Base-by-base conservation (phyloP, 768 basidiomycete genomes). In the Exidia glandulosa region DNA sequence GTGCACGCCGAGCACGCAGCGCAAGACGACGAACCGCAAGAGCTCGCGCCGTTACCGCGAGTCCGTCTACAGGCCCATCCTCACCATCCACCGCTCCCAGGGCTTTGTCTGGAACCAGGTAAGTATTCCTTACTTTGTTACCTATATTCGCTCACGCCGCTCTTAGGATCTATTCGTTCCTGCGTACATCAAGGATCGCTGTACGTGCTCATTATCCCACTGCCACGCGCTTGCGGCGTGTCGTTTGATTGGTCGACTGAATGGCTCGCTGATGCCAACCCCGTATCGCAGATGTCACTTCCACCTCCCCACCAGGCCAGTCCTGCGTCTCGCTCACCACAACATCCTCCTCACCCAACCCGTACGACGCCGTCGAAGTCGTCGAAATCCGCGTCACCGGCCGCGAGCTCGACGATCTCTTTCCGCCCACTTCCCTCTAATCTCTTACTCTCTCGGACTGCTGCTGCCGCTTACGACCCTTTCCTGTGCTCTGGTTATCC, bases 101-200 rank as follows among this genome's bases (percentile, higher is more conserved):
- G 90, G 90, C 13, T 92, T 92, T 66, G 90, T 92, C 1, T 92
- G 90, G 90, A 92, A 92, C 66, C 90, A 91, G 79, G 89, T 88
- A 58, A 55, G 83, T 72, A n/a, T n/a, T n/a, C n/a, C 52, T 10
- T 57, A 50, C 27, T 25, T 32, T 55, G 57, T 31, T 50, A 56
- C 27, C n/a, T 59, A 63, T 25, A 58, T 33, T 62, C n/a, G 37
- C 45, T 56, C 13, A 32, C n/a, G n/a, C n/a, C n/a, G n/a, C n/a
- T n/a, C n/a, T n/a, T 57, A 91, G 89, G 90, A 92, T 64, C 77
- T 92, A 23, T 92, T 92, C 65, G 84, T 92, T 16, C 90, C 90
- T 23, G 87, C 90, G 3, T 92, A 91, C 66, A 89, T 90, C 75
- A 91, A 92, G 72, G 90, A 92, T 69, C 76, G 90, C 81, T 92